Base-by-base conservation (phyloP, 2,329 filamentous ascomycete species). In the Aspergillus glaucus region DNA sequence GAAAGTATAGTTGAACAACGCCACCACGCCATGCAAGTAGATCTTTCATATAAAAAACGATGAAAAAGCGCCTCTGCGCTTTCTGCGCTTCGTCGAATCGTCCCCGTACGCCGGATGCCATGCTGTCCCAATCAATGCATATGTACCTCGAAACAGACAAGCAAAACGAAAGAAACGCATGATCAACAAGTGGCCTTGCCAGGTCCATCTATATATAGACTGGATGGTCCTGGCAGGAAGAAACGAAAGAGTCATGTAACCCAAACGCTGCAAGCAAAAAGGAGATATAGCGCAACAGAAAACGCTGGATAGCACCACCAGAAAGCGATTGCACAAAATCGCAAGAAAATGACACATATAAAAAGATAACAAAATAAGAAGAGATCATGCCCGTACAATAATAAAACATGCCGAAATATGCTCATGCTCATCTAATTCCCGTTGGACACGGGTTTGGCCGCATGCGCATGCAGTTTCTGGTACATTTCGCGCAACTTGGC, bases 401-500 rank as follows among this genome's bases (percentile, higher is more conserved):
- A 30, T 43, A 17, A 26, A 50, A 44, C 28, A 40, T 44, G 43
- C 46, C 46, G 26, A 36, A 34, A 26, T 28, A 46, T 28, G 36
- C 44, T 14, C 37, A 14, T 12, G 48, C 48, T 46, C 26, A 30
- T 30, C 26, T 52, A 67, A 46, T 53, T 51, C 17, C 64, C 62
- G 44, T 63, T 64, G 17, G 60, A 60, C 14, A 56, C 28, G 28
- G 48, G 47, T 37, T 62, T 58, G 17, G 54, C 47, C 45, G 59
- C 48, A 41, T 56, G 46, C 46, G 52, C 49, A 28, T 58, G 56
- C 22, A 70, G 60, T 55, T 66, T 69, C 43, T 66, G 55, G 51
- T 68, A 70, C 65, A 70, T 69, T 45, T 61, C 56, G 48, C 65
- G 64, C 21, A 70, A 59, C 53, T 68, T 65, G 15, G 57, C 47